phyloP scores from a whole-genome alignment of 208 protist species.

The Trypanosoma platydactyli region DNA sequence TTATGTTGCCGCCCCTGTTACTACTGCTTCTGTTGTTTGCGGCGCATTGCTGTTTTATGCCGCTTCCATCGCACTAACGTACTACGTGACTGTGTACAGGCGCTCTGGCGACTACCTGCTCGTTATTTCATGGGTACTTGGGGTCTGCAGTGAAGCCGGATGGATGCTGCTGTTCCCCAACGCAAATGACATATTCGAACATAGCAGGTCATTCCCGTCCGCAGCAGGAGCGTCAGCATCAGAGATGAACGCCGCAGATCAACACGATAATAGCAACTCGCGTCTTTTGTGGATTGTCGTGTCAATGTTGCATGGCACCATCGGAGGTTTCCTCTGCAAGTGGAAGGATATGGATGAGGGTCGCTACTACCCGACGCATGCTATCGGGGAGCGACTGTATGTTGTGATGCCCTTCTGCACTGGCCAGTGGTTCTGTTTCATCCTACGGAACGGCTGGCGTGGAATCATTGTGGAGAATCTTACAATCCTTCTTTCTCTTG shows the following conservation, averaged over 20 bases:
- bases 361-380: constrained; percentile 38
- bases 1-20: constrained; percentile 37
- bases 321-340: constrained; percentile 82
- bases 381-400: constrained; percentile 72
- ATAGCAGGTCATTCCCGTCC: background rate
- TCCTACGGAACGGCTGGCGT: constrained; percentile 71
- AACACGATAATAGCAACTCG: background rate
- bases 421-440: constrained; percentile 85
- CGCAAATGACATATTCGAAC: background rate
- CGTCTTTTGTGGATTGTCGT: constrained; percentile 68
- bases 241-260: constrained; percentile 11
- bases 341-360: constrained; percentile 80
- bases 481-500: constrained; percentile 69
- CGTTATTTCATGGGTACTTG: constrained; percentile 65
- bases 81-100: constrained; percentile 48
- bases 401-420: constrained; percentile 86
- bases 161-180: constrained; percentile 32
- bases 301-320: constrained; percentile 63
- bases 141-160: constrained; percentile 53
- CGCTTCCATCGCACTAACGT: constrained; percentile 41
- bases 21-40: constrained; percentile 26
- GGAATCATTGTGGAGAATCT: constrained; percentile 80
- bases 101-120: constrained; percentile 70
- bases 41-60: constrained; percentile 47
- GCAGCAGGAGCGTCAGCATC: background rate